These are phyloP conservation scores for Termitomyces sp. DNA, from an alignment of 768 basidiomycete genomes.

Conservation along the genomic window DNA sequence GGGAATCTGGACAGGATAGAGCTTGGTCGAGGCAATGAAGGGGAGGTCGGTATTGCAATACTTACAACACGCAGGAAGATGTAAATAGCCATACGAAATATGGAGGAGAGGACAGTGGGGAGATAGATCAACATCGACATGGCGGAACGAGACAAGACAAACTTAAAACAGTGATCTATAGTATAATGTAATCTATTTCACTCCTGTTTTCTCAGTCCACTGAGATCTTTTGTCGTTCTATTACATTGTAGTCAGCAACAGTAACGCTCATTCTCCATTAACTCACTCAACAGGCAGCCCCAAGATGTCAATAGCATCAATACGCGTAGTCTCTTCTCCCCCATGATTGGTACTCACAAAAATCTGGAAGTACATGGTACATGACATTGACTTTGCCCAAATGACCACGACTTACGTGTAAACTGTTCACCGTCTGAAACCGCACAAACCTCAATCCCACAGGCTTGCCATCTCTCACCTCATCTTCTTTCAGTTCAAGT, in stretches of 20 bases:
- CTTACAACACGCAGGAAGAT: slow-evolving; percentile 48
- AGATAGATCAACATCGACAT: slow-evolving; percentile 18
- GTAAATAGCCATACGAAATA: slow-evolving; percentile 39
- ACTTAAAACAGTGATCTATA: neutral
- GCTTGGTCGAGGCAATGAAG: neutral
- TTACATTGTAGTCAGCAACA: neutral
- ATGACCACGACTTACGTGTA: slow-evolving; percentile 46
- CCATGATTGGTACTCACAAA: slow-evolving; percentile 68
- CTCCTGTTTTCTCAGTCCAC: slow-evolving; percentile 23
- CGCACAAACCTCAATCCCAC: slow-evolving; percentile 58
- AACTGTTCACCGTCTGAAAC: slow-evolving; percentile 61
- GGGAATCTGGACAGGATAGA: slow-evolving; percentile 28
- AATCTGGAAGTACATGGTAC: slow-evolving; percentile 34
- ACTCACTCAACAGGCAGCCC: slow-evolving; percentile 56
- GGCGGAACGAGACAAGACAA: neutral
- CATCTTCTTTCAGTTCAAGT: slow-evolving; percentile 43
- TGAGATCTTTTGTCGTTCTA: slow-evolving; percentile 30
- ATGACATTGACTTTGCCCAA: neutral
- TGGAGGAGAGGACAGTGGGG: slow-evolving; percentile 21
- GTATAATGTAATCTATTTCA: neutral
- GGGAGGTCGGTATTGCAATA: neutral
- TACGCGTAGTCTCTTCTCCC: slow-evolving; percentile 55
- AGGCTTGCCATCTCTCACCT: slow-evolving; percentile 38
- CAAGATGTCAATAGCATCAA: slow-evolving; percentile 62
- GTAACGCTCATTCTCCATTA: neutral